Evolutionary conservation across 345 rosid species (phyloP).

Genomic region (Eucalyptus tenuipes): DNA sequence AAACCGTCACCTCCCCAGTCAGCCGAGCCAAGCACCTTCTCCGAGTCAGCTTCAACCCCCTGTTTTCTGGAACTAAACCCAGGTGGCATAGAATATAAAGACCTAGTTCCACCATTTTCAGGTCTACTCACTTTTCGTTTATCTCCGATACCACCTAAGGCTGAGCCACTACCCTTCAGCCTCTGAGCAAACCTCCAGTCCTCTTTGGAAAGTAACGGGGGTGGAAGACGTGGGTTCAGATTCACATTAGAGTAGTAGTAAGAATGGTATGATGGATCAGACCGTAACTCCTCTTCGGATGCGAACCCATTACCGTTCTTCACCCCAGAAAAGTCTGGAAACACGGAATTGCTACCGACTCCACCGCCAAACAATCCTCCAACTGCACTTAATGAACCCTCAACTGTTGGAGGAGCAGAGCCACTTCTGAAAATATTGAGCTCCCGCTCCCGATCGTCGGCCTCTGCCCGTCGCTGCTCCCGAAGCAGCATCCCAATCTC

Average conservation of each 20-base stretch:
- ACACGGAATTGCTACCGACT: constrained; percentile 18
- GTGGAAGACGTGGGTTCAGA: constrained; percentile 87
- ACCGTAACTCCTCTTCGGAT: constrained; percentile 65
- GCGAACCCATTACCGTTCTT: constrained; percentile 31
- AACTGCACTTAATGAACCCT: constrained; percentile 64
- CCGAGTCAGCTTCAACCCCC: constrained; percentile 29
- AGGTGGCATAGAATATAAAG: constrained; percentile 64
- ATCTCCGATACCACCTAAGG: constrained; percentile 69
- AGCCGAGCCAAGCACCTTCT: constrained; percentile 20
- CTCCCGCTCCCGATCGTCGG: constrained; percentile 60
- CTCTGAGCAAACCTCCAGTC: constrained; percentile 82
- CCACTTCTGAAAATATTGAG: constrained; percentile 72
- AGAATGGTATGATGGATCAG: constrained; percentile 59
- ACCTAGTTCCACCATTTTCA: constrained; percentile 28
- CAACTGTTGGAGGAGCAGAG: constrained; percentile 91
- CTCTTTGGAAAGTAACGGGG: constrained; percentile 78
- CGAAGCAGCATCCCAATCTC: constrained; percentile 54
- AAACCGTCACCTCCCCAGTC: constrained; percentile 85
- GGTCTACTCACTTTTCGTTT: constrained; percentile 37
- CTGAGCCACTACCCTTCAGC: constrained; percentile 45
- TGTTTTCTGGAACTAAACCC: constrained; percentile 67
- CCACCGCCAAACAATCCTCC: constrained; percentile 53
- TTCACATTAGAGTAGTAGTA: constrained; percentile 74
- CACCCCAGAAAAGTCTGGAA: constrained; percentile 30
- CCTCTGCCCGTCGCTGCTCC: constrained; percentile 31